These are phyloP conservation scores for Boletus reticulatus DNA, from an alignment of 768 basidiomycete species.

Conservation along the genomic window DNA sequence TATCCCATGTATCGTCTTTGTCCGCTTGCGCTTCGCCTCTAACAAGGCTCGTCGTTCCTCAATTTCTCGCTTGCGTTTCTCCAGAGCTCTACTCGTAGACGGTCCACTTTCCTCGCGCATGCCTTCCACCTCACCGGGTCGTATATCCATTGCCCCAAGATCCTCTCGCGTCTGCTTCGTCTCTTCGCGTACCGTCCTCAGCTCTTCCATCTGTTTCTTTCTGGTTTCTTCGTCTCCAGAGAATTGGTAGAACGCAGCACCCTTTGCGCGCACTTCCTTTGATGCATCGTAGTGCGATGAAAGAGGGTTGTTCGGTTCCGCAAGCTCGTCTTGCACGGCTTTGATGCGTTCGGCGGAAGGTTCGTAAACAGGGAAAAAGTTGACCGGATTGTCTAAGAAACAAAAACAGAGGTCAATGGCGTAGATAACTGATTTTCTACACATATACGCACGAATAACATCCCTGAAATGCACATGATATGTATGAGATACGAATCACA, in stretches of 20 bases:
- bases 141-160: constrained; percentile 55
- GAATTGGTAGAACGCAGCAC: constrained; percentile 92
- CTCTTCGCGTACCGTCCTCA: constrained; percentile 64
- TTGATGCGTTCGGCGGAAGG: constrained; percentile 79
- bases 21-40: constrained; percentile 68
- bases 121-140: constrained; percentile 75
- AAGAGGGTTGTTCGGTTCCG: constrained; percentile 69
- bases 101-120: constrained; percentile 46
- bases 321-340: constrained; percentile 65
- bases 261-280: constrained; percentile 81
- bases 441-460: constrained; percentile 47
- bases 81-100: constrained; percentile 48
- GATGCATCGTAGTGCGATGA: constrained; percentile 79
- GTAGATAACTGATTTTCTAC: background rate
- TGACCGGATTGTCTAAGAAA: constrained; percentile 68
- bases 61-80: constrained; percentile 72
- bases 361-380: constrained; percentile 86
- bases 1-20: constrained; percentile 14
- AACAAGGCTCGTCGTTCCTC: constrained; percentile 61
- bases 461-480: constrained; percentile 40
- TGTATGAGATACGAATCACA: background rate
- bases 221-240: constrained; percentile 82
- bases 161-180: constrained; percentile 65
- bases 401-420: constrained; percentile 4
- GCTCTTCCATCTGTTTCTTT: constrained; percentile 76